Evolutionary conservation across 768 basidiomycete genomes (phyloP), one percentile per base, ranked within the genome.

Genomic region (Rhodotorula babjevae): DNA sequence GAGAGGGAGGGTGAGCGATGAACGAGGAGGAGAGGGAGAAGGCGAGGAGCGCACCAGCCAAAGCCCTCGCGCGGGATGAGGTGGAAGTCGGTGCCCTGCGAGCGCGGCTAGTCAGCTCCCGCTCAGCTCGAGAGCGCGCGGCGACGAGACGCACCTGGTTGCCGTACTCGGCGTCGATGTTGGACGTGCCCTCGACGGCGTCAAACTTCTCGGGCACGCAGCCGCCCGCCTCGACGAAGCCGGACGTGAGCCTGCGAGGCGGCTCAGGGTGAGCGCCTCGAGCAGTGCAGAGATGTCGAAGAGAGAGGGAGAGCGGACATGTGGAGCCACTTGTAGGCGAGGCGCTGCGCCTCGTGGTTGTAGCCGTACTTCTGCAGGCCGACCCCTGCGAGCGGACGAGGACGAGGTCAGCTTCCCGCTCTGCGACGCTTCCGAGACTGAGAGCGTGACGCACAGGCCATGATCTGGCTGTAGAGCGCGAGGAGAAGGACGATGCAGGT

Each of bases 131-230:
- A 23, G n/a, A 29, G 31, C 9, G 21, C 52, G 40, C 2, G n/a
- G 27, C 16, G 25, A 11, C 36, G 40, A 5, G 8, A 47, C 64
- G 50, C 44, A 67, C 73, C 79, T 93, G 92, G 80, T 93, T 93
- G 16, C 93, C 90, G 77, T 97, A 97, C 83, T 97, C 95, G 58
- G 95, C 96, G 79, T 95, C 94, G 12, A 99, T 94, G 60, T 97
- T 85, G 79, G 97, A 93, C 3, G 92, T 95, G 31, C 96, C 86
- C 81, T 89, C 91, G 75, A 99, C 95, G 4, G 93, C 95, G 79
- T 99, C 93, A 80, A 98, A 97, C 87, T 98, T 98, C 84, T 98
- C 95, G 0, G 95, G 94, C 3, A 98, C 93, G 49, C 96, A 92
- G 8, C 95, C 95, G 81, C 97, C 98, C 82, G 96, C 97, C 80